phyloP scores from a whole-genome alignment of 2,329 filamentous ascomycete genomes.

The Cordyceps farinosa region DNA sequence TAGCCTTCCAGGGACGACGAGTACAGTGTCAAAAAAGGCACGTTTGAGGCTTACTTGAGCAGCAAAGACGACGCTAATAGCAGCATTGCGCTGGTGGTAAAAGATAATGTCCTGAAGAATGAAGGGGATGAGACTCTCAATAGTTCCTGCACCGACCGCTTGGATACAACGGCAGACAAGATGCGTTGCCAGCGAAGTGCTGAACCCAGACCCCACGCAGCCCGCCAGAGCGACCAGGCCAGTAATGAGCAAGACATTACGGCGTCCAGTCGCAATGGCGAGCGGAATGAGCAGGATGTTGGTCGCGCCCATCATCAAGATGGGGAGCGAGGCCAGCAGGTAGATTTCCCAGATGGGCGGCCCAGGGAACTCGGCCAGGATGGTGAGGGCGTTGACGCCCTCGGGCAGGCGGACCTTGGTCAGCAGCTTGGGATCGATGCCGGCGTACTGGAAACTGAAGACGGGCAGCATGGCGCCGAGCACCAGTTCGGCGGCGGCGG shows the following conservation, averaged over 20 bases:
- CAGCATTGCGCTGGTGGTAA: constrained; percentile 36
- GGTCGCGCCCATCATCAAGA: constrained; percentile 34
- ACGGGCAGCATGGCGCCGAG: constrained; percentile 32
- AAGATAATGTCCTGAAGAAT: constrained; percentile 39
- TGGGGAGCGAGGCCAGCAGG: constrained; percentile 33
- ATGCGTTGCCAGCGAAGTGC: constrained; percentile 29
- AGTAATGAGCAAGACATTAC: constrained; percentile 34
- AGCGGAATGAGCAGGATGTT: constrained; percentile 37
- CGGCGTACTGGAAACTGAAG: constrained; percentile 34
- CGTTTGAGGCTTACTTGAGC: constrained; percentile 21
- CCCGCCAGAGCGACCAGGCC: constrained; percentile 33
- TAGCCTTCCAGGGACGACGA: too few species aligned
- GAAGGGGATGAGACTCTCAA: constrained; percentile 36
- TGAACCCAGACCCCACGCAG: constrained; percentile 35
- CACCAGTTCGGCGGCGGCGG: constrained; percentile 20
- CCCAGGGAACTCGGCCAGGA: constrained; percentile 29
- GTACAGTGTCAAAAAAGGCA: too few species aligned
- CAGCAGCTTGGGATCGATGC: constrained; percentile 30
- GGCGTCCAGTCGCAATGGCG: constrained; percentile 35
- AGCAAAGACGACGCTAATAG: constrained; percentile 30
- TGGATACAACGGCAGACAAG: constrained; percentile 33
- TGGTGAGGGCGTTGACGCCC: constrained; percentile 28
- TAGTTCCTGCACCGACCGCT: constrained; percentile 34
- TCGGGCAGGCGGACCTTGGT: constrained; percentile 25
- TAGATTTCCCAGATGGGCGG: constrained; percentile 31